A percentile compares a stretch with the other conserved stretches of the same genome.
phyloP scores from a whole-genome alignment of 768 basidiomycete species.

The Tulasnella sp. region DNA sequence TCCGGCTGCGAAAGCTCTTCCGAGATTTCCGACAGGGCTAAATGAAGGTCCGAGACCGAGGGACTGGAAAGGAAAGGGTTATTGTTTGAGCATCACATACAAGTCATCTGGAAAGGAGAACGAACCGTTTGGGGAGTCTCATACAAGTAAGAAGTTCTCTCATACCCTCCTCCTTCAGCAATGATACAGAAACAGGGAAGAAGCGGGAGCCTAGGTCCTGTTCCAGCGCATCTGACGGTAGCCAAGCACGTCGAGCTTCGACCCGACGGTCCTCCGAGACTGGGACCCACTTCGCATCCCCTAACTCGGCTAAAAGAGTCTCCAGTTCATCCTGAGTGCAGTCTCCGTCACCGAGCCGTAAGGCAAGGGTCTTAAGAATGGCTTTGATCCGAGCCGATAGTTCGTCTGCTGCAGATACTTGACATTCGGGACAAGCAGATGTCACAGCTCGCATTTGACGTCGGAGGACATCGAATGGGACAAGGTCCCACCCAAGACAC shows the following conservation, averaged over 20 bases:
- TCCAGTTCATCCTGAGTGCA: background rate
- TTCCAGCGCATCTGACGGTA: too few species aligned
- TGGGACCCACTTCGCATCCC: constrained; percentile 5
- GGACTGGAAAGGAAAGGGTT: too few species aligned
- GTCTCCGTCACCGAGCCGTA: background rate
- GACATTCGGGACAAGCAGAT: background rate
- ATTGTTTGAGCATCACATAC: too few species aligned
- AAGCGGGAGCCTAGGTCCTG: too few species aligned
- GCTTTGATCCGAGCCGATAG: background rate
- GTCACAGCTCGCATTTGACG: background rate
- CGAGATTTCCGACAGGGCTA: background rate
- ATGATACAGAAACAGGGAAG: too few species aligned
- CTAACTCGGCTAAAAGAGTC: background rate
- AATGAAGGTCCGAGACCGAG: too few species aligned
- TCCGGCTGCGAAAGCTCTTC: background rate
- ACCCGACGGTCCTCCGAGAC: background rate
- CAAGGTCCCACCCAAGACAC: background rate
- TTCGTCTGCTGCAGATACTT: background rate
- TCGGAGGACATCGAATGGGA: background rate
- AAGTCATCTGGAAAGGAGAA: too few species aligned
- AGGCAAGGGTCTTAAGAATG: background rate
- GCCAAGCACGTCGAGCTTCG: too few species aligned
- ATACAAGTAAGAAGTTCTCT: too few species aligned
- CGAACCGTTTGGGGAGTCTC: too few species aligned
- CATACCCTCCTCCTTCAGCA: too few species aligned